Conservation (phyloP, 1,284 basidiomycete species). For the Somion occarium region DNA sequence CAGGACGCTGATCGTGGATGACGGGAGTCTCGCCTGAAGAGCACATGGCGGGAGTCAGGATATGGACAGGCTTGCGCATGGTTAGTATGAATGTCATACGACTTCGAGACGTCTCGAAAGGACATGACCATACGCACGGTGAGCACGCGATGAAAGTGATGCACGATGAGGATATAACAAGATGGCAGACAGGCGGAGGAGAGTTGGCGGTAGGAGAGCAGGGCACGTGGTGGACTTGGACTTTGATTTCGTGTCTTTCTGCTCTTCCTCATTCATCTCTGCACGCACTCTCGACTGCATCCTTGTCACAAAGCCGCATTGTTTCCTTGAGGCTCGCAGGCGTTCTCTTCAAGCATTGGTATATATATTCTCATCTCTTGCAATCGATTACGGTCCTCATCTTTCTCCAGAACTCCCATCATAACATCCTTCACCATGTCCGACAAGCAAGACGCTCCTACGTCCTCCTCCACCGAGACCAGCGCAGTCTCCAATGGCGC, state of each 20-base stretch:
- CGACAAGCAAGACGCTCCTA: constrained; percentile 57
- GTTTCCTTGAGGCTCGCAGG: not conserved
- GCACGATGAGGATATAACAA: not conserved
- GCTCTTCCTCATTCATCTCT: too few relatives aligned
- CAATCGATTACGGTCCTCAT: not conserved
- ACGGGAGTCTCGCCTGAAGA: not conserved
- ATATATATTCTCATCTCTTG: not conserved
- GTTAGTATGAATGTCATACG: too few relatives aligned
- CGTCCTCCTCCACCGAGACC: constrained; percentile 49
- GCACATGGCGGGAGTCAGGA: too few relatives aligned
- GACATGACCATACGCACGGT: too few relatives aligned
- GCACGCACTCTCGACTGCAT: too few relatives aligned
- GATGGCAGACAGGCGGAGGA: not conserved
- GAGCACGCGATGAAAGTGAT: not conserved
- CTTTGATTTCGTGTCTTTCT: not conserved
- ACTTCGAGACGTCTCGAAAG: too few relatives aligned
- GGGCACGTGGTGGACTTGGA: not conserved
- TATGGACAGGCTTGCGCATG: too few relatives aligned
- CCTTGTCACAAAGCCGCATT: too few relatives aligned
- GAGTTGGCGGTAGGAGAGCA: not conserved
- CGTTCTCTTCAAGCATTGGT: not conserved
- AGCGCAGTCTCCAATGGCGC: constrained; percentile 36
- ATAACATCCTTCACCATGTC: constrained; percentile 38
- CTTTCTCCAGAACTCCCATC: not conserved
- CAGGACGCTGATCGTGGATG: not conserved